Evolutionary conservation across 83 land plant species (phyloP).

Genomic region (Larix sibirica): DNA sequence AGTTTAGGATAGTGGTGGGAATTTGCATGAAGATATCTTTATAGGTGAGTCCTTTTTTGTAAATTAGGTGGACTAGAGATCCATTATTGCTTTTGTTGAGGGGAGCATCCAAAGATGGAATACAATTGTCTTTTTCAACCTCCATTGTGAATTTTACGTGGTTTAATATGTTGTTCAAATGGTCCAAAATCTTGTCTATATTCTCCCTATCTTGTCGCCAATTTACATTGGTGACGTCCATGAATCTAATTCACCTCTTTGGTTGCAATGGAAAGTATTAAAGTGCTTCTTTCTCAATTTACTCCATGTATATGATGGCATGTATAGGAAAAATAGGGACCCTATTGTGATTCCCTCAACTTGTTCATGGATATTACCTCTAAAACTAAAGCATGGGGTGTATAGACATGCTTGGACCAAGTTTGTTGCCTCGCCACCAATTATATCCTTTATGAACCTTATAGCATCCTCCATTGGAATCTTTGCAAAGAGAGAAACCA

Average conservation of each 20-base stretch:
- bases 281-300: background rate
- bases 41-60: background rate
- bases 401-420: background rate
- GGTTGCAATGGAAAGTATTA: background rate
- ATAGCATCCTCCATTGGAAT: background rate
- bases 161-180: background rate
- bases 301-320: background rate
- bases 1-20: background rate
- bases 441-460: background rate
- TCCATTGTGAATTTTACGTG: background rate
- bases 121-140: too few relatives aligned
- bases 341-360: background rate
- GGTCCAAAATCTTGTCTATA: background rate
- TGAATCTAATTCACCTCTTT: background rate
- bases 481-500: background rate
- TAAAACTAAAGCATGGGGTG: background rate
- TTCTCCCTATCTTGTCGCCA: background rate
- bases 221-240: background rate
- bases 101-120: too few relatives aligned
- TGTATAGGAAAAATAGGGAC: background rate
- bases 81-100: background rate
- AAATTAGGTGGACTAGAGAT: background rate
- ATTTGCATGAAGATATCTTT: background rate
- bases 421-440: background rate
- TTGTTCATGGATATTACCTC: background rate